These are phyloP conservation scores for Selenicereus undatus DNA, from an alignment of 148 eudicot genomes.

Conservation along the genomic window DNA sequence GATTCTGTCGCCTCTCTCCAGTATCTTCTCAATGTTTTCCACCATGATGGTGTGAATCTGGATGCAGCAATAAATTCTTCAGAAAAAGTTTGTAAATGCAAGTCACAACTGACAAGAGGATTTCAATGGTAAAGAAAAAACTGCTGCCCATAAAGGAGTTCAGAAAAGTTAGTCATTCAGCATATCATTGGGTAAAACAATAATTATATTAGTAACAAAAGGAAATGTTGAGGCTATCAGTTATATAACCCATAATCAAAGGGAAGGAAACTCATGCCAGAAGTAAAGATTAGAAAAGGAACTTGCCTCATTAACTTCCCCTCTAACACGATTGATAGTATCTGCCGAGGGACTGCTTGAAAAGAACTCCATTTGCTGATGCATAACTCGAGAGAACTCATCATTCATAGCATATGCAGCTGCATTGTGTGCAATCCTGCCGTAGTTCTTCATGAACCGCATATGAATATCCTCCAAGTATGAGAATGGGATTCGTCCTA, in stretches of 20 bases:
- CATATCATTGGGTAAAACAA: background rate
- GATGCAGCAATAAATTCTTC: conserved; percentile 23
- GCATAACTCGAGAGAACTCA: conserved; percentile 77
- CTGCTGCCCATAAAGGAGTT: background rate
- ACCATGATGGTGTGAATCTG: conserved; percentile 97
- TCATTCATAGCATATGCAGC: conserved; percentile 97
- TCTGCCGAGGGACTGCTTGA: conserved; percentile 88
- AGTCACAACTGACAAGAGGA: background rate
- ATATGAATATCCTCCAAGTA: conserved; percentile 94
- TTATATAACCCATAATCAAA: background rate
- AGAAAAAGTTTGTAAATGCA: conserved; percentile 3
- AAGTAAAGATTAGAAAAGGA: too few relatives aligned
- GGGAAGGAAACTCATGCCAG: background rate
- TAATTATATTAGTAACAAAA: background rate
- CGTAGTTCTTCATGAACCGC: conserved; percentile 97
- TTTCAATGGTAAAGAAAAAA: background rate
- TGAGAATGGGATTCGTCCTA: conserved; percentile 96
- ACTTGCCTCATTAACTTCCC: conserved; percentile 96
- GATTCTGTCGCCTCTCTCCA: conserved; percentile 93
- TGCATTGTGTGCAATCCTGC: conserved; percentile 71
- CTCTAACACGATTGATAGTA: conserved; percentile 88
- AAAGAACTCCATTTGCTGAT: conserved; percentile 81
- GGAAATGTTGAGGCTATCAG: background rate
- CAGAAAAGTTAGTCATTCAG: background rate
- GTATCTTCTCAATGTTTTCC: conserved; percentile 90